phyloP scores from a whole-genome alignment of 2,329 filamentous ascomycete genomes.

The Byssochlamys sp. region DNA sequence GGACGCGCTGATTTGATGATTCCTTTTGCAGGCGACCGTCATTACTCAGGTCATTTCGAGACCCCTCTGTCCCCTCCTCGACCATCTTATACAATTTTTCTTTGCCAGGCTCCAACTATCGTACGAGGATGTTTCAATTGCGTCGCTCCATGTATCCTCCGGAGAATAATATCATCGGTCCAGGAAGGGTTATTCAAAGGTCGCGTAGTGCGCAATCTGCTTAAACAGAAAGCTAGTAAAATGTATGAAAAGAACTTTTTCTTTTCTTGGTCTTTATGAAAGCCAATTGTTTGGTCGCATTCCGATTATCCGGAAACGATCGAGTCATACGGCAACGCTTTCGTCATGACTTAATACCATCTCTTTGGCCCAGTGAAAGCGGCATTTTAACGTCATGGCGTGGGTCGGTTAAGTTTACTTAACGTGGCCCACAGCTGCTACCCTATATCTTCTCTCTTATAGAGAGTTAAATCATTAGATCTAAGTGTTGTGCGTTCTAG shows the following conservation, averaged over 20 bases:
- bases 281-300: not conserved
- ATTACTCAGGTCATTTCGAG: not conserved
- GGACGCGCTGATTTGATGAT: not conserved
- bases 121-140: not conserved
- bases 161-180: not conserved
- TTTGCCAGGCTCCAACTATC: not conserved
- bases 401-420: too few relatives aligned
- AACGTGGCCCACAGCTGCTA: too few relatives aligned
- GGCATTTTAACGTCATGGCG: too few relatives aligned
- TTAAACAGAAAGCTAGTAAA: not conserved
- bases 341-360: not conserved
- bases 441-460: too few relatives aligned
- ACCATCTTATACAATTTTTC: not conserved
- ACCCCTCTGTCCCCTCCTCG: not conserved
- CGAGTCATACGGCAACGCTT: not conserved
- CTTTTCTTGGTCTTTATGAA: not conserved
- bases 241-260: not conserved
- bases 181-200: not conserved
- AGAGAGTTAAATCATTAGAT: too few relatives aligned
- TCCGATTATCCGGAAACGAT: not conserved
- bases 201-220: not conserved
- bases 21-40: not conserved
- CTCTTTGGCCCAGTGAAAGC: too few relatives aligned
- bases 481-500: too few relatives aligned
- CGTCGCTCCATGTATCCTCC: not conserved